Evolutionary conservation across 495 filamentous ascomycete species (phyloP), one percentile per base, ranked within the genome.

Genomic region (Staphylotrichum tortipilum): DNA sequence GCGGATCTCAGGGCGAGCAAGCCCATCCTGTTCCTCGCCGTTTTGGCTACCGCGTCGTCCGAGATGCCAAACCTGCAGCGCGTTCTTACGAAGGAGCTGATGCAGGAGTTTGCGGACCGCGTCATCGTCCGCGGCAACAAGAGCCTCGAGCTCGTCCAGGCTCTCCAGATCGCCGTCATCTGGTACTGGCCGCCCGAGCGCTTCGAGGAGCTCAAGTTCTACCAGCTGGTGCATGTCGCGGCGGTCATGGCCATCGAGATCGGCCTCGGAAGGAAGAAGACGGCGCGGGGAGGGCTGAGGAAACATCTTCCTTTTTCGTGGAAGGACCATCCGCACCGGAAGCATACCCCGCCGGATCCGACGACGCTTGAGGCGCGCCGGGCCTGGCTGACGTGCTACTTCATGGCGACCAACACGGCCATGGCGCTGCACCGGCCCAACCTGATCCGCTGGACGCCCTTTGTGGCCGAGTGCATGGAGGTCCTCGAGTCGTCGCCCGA

Each of bases 181-280:
- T 95, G 87, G 86, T 95, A 95, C 56, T 82, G 78, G 54, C 85
- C 88, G 15, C 88, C 89, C 2, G 84, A 90, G 45, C 75, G 83
- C 47, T 85, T 82, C 41, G 88, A 94, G 49, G 86, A 95, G 66
- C 75, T 92, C 54, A 94, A 92, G 59, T 95, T 91, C 61, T 94
- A 94, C 64, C 86, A 91, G 66, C 72, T 94, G 45, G 81, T 87
- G 22, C 86, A 95, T 58, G 78, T 90, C 44, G 87, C 89, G 7
- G 85, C 87, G 28, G 72, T 85, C 31, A 84, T 96, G 80, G 86
- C 82, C 11, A 81, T 96, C 56, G 92, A 98, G 60, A 75, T 96
- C 34, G 90, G 89, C 0, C 76, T 97, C 26, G 83, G 87, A 7
- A 75, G 71, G 57, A 69, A 68, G 58, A 69, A 70, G 43, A 61